Conservation (phyloP, 164 flowering plant species). For the Stephania cephalantha region DNA sequence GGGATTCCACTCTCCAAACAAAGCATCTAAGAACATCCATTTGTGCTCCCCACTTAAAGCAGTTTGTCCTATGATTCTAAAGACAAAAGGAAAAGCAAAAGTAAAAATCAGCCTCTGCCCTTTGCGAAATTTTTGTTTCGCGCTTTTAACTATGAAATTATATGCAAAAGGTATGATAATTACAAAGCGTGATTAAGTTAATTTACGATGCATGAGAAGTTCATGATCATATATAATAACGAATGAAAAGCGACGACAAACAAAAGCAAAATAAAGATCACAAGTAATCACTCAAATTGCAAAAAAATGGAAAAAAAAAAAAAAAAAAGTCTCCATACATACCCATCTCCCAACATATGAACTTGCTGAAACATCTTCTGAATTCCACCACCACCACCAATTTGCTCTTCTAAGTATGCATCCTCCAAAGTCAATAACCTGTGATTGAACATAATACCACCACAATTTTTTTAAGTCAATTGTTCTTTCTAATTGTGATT, state of each 20-base stretch:
- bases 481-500: no score
- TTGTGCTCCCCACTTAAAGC: slow-evolving; percentile 53
- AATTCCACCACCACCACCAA: slow-evolving; percentile 26
- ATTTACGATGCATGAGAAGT: background rate
- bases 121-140: background rate
- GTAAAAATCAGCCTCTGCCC: slow-evolving; percentile 4
- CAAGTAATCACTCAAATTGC: background rate
- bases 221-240: background rate
- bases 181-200: background rate
- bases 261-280: background rate
- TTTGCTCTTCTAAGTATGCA: slow-evolving; percentile 51
- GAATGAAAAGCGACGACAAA: background rate
- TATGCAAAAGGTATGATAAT: slow-evolving; percentile 5
- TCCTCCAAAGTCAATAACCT: slow-evolving; percentile 73
- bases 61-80: slow-evolving; percentile 59
- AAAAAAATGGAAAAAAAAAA: background rate
- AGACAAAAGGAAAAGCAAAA: slow-evolving; percentile 2
- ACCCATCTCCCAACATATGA: slow-evolving; percentile 79
- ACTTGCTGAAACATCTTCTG: slow-evolving; percentile 54
- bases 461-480: background rate
- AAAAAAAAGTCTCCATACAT: slow-evolving; percentile 17
- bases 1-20: slow-evolving; percentile 24
- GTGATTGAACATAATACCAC: slow-evolving; percentile 9
- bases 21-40: slow-evolving; percentile 56
- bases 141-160: background rate